phyloP scores from a whole-genome alignment of 345 rosid genomes.

The Brassica nigra region DNA sequence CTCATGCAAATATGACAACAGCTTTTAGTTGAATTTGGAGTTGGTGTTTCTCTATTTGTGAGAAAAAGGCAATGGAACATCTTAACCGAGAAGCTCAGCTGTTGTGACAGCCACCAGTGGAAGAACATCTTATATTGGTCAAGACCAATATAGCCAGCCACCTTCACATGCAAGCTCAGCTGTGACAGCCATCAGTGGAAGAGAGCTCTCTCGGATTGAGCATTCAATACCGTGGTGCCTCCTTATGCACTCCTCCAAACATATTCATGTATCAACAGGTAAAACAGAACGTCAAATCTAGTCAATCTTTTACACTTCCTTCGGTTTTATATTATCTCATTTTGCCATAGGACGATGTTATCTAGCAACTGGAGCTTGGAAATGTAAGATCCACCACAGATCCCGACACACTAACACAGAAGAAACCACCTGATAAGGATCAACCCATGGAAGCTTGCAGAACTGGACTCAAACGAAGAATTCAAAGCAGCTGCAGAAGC shows the following conservation, averaged over 20 bases:
- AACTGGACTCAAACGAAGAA: constrained; percentile 79
- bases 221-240: constrained; percentile 78
- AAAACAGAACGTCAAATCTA: not conserved
- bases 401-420: constrained; percentile 51
- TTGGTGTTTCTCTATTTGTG: constrained; percentile 85
- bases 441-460: constrained; percentile 84
- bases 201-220: constrained; percentile 84
- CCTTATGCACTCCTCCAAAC: constrained; percentile 95
- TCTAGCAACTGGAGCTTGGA: constrained; percentile 87
- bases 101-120: too few species aligned
- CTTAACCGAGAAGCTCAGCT: constrained; percentile 62
- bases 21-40: constrained; percentile 88
- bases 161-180: constrained; percentile 87
- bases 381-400: constrained; percentile 76
- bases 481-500: constrained; percentile 86
- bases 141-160: constrained; percentile 68
- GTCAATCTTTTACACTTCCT: not conserved
- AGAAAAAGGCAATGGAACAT: constrained; percentile 62
- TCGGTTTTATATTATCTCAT: not conserved
- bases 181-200: constrained; percentile 76
- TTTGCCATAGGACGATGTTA: constrained; percentile 69
- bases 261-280: constrained; percentile 96
- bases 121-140: constrained; percentile 39
- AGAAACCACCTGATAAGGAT: constrained; percentile 70
- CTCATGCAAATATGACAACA: constrained; percentile 35